Base-by-base conservation (phyloP, 768 basidiomycete genomes). In the Leucogyrophana mollusca region DNA sequence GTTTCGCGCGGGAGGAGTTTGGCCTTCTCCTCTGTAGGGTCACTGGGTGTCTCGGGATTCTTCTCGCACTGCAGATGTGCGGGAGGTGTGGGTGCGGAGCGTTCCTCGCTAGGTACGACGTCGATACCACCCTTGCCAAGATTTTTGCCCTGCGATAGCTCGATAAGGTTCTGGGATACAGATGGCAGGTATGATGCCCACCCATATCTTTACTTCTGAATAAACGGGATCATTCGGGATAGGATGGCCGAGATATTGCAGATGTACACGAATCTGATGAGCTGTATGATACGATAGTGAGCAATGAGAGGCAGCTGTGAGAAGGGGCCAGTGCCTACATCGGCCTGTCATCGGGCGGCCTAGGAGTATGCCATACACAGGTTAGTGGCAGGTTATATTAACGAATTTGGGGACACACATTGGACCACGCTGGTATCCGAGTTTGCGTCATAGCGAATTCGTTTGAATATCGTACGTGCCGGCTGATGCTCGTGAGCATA, bases 201-300 rank as follows among this genome's bases (percentile, higher is more conserved):
- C 89, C 89, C 89, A 91, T 42, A 90, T 89, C 33, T 75, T 77
- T 25, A 73, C 70, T 49, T 88, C 87, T 14, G 87, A 86, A 66
- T 99, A 99, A 3, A 98, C 78, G 2, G 94, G 90, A 55, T 98
- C 96, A 61, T 99, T 98, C 9, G 91, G 90, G 52, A 99, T 93
- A 0, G 96, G 87, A 60, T 90, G 73, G 1, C 95, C 96, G 46
- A 99, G 80, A 65, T 79, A 97, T 66, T 98, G 96, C 3, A 99
- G 78, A 60, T 99, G 96, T 3, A 99, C 95, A 40, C 96, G 80
- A 47, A 98, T 90, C 66, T 99, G 96, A 68, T 99, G 96, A 0
- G 96, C 94, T 96, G 40, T 16, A 13, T 30, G 54, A 34, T 47
- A 56, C 42, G 11, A 34, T n/a, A 52, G 47, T 46, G 36, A 41